Evolutionary conservation across 768 basidiomycete species (phyloP).

Genomic region (Tephrocybe sp.): DNA sequence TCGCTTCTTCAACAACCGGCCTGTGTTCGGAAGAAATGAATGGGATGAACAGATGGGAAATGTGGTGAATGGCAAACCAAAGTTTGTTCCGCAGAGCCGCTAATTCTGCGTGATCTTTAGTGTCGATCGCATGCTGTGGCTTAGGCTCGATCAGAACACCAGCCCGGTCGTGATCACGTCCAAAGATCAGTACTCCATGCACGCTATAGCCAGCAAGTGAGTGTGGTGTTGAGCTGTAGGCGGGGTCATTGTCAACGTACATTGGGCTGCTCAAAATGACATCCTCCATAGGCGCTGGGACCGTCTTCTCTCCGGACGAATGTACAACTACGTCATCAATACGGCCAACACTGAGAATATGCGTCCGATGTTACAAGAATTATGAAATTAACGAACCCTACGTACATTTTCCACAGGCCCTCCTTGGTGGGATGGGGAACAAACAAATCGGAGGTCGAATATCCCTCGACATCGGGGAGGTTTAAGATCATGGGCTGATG

Average conservation of each 20-base stretch:
- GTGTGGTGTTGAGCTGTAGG: no score
- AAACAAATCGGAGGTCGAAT: slow-evolving; percentile 35
- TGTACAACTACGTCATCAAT: slow-evolving; percentile 35
- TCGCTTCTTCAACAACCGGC: slow-evolving; percentile 39
- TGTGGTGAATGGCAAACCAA: slow-evolving; percentile 27
- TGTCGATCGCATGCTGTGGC: no score
- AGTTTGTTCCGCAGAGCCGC: slow-evolving; percentile 25
- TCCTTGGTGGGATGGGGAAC: slow-evolving; percentile 34
- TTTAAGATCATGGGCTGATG: slow-evolving; percentile 30
- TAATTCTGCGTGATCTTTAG: no score
- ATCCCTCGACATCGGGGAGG: slow-evolving; percentile 30
- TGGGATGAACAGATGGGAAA: no score
- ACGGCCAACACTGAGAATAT: slow-evolving; percentile 31
- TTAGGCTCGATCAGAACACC: no score
- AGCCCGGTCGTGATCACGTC: no score
- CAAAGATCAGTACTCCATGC: background rate
- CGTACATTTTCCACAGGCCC: slow-evolving; percentile 35
- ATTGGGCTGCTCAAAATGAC: slow-evolving; percentile 15
- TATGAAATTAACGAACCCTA: background rate
- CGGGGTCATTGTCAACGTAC: slow-evolving; percentile 15
- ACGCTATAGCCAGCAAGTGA: background rate
- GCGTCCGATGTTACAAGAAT: background rate
- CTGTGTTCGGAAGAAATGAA: no score
- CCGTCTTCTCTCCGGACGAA: slow-evolving; percentile 34
- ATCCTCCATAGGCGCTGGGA: slow-evolving; percentile 30